Percentiles rank a stretch among this genome's conserved stretches.
Evolutionary conservation across 495 filamentous ascomycete species (phyloP).

Genomic region (Penicillium egyptiacum): DNA sequence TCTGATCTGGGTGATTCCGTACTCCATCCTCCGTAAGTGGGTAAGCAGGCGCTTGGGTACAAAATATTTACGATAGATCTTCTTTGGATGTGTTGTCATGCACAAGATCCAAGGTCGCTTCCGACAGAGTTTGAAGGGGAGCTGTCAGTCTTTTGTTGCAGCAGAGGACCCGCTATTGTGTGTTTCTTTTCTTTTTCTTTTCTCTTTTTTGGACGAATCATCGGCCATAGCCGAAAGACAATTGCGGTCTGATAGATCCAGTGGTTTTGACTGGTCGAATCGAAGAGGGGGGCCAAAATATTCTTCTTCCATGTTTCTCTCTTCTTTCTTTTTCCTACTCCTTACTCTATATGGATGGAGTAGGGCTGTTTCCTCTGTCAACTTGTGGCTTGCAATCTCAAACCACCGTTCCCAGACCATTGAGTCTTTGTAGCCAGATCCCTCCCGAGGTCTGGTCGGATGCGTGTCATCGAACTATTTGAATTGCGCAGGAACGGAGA

Average conservation of each 20-base stretch:
- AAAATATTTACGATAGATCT: not conserved
- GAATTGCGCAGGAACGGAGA: slow-evolving; percentile 11
- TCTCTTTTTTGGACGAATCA: slow-evolving; percentile 20
- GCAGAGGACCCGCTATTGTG: not conserved
- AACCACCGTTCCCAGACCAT: slow-evolving; percentile 19
- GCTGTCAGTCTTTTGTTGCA: slow-evolving; percentile 8
- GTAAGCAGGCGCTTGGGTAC: too few relatives aligned
- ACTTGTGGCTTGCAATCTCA: slow-evolving; percentile 23
- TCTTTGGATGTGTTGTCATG: not conserved
- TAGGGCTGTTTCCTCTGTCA: not conserved
- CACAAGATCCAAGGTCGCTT: not conserved
- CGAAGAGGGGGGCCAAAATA: not conserved
- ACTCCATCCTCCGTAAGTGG: not conserved
- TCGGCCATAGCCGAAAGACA: not conserved
- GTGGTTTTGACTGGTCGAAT: slow-evolving; percentile 20
- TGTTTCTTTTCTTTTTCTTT: not conserved
- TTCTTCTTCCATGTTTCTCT: not conserved
- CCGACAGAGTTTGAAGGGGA: slow-evolving; percentile 3
- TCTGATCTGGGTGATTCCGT: not conserved
- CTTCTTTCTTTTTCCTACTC: not conserved
- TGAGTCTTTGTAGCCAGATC: slow-evolving; percentile 8
- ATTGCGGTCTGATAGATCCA: slow-evolving; percentile 31
- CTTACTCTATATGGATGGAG: too few relatives aligned
- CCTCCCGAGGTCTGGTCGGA: too few relatives aligned
- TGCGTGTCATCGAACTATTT: slow-evolving; percentile 18